phyloP scores from a whole-genome alignment of 169 alveolate species.

The Eimeria acervulina region DNA sequence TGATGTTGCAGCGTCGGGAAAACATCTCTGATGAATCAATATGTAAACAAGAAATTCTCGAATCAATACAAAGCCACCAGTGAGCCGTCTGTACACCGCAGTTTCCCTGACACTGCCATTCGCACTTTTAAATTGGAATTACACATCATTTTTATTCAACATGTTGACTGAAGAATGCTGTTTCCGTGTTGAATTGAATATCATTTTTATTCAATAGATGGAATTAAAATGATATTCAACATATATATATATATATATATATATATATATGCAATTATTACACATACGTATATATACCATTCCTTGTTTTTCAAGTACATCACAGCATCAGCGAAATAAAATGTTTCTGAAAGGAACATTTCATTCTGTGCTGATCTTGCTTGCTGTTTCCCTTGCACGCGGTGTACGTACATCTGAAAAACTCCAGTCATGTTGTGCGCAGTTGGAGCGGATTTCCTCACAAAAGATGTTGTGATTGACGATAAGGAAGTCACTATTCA shows the following conservation, averaged over 20 bases:
- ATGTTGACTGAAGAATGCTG: too few relatives aligned
- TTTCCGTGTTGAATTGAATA: background rate
- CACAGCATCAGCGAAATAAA: too few relatives aligned
- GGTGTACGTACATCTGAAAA: background rate
- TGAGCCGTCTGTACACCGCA: slow-evolving; percentile 73
- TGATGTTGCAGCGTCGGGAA: slow-evolving; percentile 97
- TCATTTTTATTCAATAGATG: too few relatives aligned
- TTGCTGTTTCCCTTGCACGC: background rate
- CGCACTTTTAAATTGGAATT: background rate
- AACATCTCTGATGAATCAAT: slow-evolving; percentile 99
- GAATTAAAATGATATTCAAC: too few relatives aligned
- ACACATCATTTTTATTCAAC: too few relatives aligned
- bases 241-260: too few relatives aligned
- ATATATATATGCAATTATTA: too few relatives aligned
- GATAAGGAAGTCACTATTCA: slow-evolving; percentile 97
- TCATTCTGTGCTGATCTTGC: too few relatives aligned
- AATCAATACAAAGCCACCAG: slow-evolving; percentile 98
- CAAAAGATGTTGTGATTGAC: slow-evolving; percentile 98
- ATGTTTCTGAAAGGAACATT: too few relatives aligned
- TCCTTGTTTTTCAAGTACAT: background rate
- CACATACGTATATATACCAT: too few relatives aligned
- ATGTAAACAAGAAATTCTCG: slow-evolving; percentile 97
- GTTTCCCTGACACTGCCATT: background rate
- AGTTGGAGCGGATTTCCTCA: slow-evolving; percentile 99
- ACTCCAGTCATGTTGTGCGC: background rate